Base-by-base conservation (phyloP, 2,329 filamentous ascomycete species). In the Talaromyces sp. region DNA sequence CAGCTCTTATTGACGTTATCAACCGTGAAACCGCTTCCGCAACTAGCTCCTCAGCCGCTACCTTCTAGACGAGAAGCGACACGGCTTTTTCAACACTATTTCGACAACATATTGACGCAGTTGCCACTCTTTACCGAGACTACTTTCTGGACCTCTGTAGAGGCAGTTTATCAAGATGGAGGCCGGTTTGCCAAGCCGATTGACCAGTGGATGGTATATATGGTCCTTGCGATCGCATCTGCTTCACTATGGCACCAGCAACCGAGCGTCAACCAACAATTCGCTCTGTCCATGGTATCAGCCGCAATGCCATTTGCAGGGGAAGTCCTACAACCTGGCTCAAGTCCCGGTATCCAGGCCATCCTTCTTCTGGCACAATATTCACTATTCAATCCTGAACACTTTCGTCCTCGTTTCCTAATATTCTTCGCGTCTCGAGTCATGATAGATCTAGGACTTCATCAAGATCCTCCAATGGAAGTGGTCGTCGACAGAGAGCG, bases 341-440 rank as follows among this genome's bases (percentile, higher is more conserved):
- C 92, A 63, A 86, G 92, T 27, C 86, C 87, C 1, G 94, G 95
- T 70, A 92, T 98, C 17, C 93, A 97, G 75, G 93, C 93, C 0
- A 83, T 98, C 25, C 79, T 97, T 2, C 83, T 98, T 2, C 85
- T 98, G 61, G 93, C 92, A 0, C 88, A 96, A 71, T 98, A 97
- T 75, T 89, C 94, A 3, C 90, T 95, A 81, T 83, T 97, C 59
- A 93, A 98, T 71, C 93, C 94, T 2, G 87, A 89, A 49, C 92
- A 96, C 73, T 97, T 97, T 73, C 93, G 97, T 73, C 92, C 90
- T 71, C 98, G 95, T 93, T 93, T 95, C 69, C 79, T 97, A 67
- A 91, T 97, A 64, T 95, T 94, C 7, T 93, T 95, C 74, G 93
- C 94, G 7, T 91, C 91, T 47, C 87, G 94, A 65, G 91, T 93